Base-by-base conservation (phyloP, 108 stramenopile species). In the Fragilariopsis cylindrus region DNA sequence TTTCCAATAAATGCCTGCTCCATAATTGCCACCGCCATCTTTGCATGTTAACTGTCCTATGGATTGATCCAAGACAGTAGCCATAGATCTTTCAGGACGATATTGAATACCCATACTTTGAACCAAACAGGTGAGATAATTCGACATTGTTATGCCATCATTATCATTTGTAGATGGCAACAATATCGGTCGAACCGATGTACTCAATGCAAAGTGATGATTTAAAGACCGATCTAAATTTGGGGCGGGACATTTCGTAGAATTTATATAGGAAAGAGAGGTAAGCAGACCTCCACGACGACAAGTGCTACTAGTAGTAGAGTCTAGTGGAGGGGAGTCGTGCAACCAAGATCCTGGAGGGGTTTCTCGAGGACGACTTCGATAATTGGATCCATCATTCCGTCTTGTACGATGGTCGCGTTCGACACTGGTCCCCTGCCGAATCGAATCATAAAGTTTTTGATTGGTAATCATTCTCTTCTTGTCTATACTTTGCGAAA, bases 1-100 rank as follows among this genome's bases (percentile, higher is more conserved):
- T 65, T 81, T 80, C 92, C 92, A 93, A 70, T 93, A 93, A 5
- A 89, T 76, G 12, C 88, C 87, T 43, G 85, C 84, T 55, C 76
- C 80, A 45, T 82, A 82, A 8, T 16, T 42, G 40, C 46, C 57
- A 11, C 70, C 69, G 40, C 68, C 65, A 42, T 46, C 62, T 11
- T 44, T 16, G 48, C 52, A 74, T 13, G 87, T 89, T 57, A 93
- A 76, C 19, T 69, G 73, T 4, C 73, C 69, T 9, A 90, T 54
- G n/a, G 80, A 80, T 48, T 93, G 85, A 45, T 69, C 70, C 13
- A 85, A 69, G 60, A 89, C 82, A 5, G 84, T 76, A 9, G 82
- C 85, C 60, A 80, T 60, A 49, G 85, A 87, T 41, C 85, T 81
- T 82, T 87, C 88, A 1, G 92, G 90, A 41, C 86, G 82, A 78